These are phyloP conservation scores for Allium cepa DNA, from an alignment of 106 monocot genomes.

Conservation along the genomic window DNA sequence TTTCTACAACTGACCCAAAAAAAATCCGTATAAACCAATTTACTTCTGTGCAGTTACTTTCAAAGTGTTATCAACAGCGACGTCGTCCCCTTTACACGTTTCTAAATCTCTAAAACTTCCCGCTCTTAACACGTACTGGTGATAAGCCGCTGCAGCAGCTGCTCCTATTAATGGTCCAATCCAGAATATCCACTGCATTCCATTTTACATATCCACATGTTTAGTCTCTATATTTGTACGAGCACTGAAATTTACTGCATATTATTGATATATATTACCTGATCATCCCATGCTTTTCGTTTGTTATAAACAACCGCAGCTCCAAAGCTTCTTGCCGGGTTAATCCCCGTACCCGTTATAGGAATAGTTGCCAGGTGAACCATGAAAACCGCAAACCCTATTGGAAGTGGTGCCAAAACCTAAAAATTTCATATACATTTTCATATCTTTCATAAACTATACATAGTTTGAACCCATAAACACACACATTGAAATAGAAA, in stretches of 20 bases:
- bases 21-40: too few species aligned
- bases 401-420: conserved; percentile 40
- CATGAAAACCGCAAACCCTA: conserved; percentile 43
- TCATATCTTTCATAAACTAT: too few species aligned
- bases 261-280: conserved; percentile 3
- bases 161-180: conserved; percentile 48
- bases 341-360: conserved; percentile 36
- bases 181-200: conserved; percentile 59
- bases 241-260: not conserved
- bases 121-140: conserved; percentile 40
- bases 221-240: not conserved
- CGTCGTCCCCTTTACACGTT: conserved; percentile 16
- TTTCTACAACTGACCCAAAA: too few species aligned
- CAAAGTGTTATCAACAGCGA: too few species aligned
- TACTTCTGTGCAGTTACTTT: too few species aligned
- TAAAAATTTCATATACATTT: not conserved
- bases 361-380: conserved; percentile 41
- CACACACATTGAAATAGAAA: too few species aligned
- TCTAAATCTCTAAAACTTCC: conserved; percentile 26
- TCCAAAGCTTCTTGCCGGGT: conserved; percentile 35
- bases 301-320: conserved; percentile 44
- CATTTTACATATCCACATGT: not conserved
- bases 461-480: not conserved
- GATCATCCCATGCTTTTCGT: conserved; percentile 40
- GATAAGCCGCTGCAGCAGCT: conserved; percentile 33